phyloP scores from a whole-genome alignment of 257 asterid genomes.

The Rhazya stricta region DNA sequence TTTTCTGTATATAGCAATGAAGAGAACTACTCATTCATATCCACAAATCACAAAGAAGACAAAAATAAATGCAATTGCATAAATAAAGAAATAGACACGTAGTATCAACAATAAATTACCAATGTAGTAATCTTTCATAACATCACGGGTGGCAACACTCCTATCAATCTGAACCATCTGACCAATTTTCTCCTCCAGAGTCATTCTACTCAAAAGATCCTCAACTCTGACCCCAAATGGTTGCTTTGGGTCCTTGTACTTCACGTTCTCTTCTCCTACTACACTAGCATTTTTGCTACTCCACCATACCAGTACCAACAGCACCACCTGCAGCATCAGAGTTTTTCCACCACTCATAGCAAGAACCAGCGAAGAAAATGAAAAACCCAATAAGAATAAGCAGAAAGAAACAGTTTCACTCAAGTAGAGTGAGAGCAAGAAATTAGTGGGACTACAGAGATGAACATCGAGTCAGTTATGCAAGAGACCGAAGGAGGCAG shows the following conservation, averaged over 20 bases:
- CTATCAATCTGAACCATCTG: conserved; percentile 95
- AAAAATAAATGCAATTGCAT: neutral
- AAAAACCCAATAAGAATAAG: neutral
- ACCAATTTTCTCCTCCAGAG: conserved; percentile 71
- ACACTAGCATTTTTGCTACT: conserved; percentile 33
- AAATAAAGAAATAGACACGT: neutral
- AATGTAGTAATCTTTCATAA: conserved; percentile 56
- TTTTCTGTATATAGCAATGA: neutral
- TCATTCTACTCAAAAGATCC: conserved; percentile 72
- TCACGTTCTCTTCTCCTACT: conserved; percentile 37
- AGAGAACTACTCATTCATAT: neutral
- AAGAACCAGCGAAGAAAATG: neutral
- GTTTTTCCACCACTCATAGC: conserved; percentile 29
- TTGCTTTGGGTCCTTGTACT: conserved; percentile 69
- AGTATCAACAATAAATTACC: conserved; percentile 33
- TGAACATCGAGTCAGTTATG: neutral
- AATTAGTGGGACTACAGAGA: neutral
- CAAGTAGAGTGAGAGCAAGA: neutral
- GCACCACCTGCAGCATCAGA: conserved; percentile 35
- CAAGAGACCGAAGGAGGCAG: neutral
- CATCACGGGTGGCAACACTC: conserved; percentile 49
- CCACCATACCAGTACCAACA: conserved; percentile 37
- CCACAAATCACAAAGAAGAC: neutral
- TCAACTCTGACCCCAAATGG: conserved; percentile 47
- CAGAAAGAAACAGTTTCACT: neutral